Evolutionary conservation across 345 rosid genomes (phyloP).

Genomic region (Arabis alpina): DNA sequence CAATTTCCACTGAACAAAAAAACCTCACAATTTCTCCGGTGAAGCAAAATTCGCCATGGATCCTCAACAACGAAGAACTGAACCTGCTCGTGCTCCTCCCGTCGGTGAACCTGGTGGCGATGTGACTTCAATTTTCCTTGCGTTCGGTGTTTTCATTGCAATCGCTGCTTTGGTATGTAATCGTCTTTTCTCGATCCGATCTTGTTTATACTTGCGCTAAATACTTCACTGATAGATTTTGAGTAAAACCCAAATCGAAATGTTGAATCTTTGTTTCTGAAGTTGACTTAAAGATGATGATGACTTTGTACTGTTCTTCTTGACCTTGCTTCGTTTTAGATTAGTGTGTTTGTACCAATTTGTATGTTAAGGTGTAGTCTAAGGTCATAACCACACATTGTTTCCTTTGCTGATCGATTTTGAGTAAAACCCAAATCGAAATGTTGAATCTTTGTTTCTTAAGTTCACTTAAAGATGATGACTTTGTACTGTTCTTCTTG

Average conservation of each 20-base stretch:
- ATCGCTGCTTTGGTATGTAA: slow-evolving; percentile 50
- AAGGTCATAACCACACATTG: background rate
- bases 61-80: slow-evolving; percentile 47
- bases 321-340: background rate
- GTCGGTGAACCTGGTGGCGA: slow-evolving; percentile 41
- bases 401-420: slow-evolving; percentile 1
- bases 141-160: slow-evolving; percentile 49
- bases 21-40: background rate
- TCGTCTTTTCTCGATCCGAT: slow-evolving; percentile 14
- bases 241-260: background rate
- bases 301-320: background rate
- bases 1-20: slow-evolving; percentile 1
- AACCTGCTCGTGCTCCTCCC: slow-evolving; percentile 35
- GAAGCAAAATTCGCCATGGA: slow-evolving; percentile 52
- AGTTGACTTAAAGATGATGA: slow-evolving; percentile 25
- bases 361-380: background rate
- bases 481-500: background rate
- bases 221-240: slow-evolving; percentile 2
- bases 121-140: slow-evolving; percentile 38
- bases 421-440: background rate
- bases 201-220: background rate
- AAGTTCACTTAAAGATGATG: slow-evolving; percentile 25
- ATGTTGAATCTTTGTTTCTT: slow-evolving; percentile 1
- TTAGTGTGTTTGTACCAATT: background rate
- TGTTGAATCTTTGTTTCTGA: background rate